Evolutionary conservation across 306 rosid species (phyloP).

Genomic region (Ammopiptanthus mongolicus): DNA sequence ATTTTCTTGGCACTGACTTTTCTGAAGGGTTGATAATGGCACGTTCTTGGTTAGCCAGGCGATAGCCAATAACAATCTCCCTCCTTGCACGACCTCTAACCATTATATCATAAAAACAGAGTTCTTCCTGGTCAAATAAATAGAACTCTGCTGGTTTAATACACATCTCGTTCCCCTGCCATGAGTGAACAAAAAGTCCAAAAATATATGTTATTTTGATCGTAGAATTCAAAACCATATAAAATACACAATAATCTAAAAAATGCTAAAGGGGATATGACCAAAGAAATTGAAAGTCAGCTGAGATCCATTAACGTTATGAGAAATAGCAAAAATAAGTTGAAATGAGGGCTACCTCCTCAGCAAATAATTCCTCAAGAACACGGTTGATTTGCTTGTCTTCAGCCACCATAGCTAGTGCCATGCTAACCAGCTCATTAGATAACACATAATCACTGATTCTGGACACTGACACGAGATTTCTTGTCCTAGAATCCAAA

Average conservation of each 20-base stretch:
- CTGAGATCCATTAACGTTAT: background rate
- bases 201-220: background rate
- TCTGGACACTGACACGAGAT: conserved; percentile 94
- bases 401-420: conserved; percentile 98
- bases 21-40: conserved; percentile 79
- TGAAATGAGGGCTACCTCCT: conserved; percentile 50
- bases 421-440: conserved; percentile 96
- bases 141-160: conserved; percentile 92
- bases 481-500: conserved; percentile 96
- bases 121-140: conserved; percentile 86
- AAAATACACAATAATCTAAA: background rate
- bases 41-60: conserved; percentile 54
- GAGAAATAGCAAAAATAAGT: background rate
- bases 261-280: background rate
- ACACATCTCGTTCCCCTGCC: conserved; percentile 93
- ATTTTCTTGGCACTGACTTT: conserved; percentile 60
- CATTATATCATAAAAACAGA: conserved; percentile 82
- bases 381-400: conserved; percentile 98
- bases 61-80: conserved; percentile 88
- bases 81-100: conserved; percentile 74
- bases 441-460: conserved; percentile 95
- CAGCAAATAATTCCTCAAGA: conserved; percentile 96
- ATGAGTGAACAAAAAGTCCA: background rate
- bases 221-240: background rate
- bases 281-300: conserved; percentile 11